Conservation (phyloP, 2,329 filamentous ascomycete species). For the Beauveria rudraprayagi region DNA sequence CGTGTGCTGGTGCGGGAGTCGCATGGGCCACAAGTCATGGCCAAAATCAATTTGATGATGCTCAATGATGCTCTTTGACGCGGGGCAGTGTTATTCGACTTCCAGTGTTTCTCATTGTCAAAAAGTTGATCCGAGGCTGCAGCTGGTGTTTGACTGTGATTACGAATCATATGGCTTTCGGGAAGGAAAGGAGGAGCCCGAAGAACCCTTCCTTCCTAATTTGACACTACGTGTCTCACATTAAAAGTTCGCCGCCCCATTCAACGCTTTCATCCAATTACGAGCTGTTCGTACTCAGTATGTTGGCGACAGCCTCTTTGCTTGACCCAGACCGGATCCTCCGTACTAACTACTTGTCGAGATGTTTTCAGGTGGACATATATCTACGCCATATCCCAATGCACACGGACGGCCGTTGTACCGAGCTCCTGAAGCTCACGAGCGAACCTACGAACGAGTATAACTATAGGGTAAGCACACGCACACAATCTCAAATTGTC, state of each 20-base stretch:
- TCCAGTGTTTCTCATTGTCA: neutral
- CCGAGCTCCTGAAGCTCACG: neutral
- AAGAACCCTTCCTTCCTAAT: neutral
- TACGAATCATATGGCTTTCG: neutral
- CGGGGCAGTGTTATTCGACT: neutral
- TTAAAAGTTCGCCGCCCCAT: neutral
- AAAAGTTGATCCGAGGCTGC: neutral
- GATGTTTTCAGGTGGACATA: no score
- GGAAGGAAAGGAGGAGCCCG: neutral
- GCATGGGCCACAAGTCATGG: neutral
- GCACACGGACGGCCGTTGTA: no score
- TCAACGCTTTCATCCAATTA: no score
- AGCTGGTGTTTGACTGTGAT: neutral
- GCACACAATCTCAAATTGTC: neutral
- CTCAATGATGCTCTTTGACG: neutral
- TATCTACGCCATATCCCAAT: no score
- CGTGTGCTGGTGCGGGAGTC: neutral
- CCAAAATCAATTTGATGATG: neutral
- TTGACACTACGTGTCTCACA: slow-evolving; percentile 1
- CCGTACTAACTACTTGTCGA: no score
- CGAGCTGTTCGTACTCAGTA: no score
- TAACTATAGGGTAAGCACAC: neutral
- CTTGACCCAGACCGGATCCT: no score
- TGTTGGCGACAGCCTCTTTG: no score
- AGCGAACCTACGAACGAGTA: neutral